Conservation (phyloP, 768 basidiomycete genomes). For the Mycena capillaripes region DNA sequence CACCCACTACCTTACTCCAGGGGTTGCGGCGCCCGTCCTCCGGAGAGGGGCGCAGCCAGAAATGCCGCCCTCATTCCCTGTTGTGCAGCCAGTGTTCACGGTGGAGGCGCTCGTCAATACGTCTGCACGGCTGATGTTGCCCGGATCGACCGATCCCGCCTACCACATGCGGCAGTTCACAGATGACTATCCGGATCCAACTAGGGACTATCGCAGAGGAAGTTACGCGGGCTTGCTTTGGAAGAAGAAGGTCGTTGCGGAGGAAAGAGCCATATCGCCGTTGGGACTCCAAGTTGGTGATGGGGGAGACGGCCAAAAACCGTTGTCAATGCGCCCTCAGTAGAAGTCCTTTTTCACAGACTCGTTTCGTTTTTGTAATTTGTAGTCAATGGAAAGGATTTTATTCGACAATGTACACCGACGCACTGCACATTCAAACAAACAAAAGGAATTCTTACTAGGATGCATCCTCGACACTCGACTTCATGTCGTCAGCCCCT, state of each 20-base stretch:
- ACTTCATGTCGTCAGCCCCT: conserved; percentile 18
- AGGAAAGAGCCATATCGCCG: conserved; percentile 19
- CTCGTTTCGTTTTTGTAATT: too few species aligned
- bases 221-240: conserved; percentile 24
- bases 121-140: conserved; percentile 12
- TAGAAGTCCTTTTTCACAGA: background rate
- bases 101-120: conserved; percentile 24
- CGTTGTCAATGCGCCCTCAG: background rate
- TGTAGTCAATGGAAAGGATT: too few species aligned
- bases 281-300: background rate
- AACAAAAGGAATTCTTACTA: too few species aligned
- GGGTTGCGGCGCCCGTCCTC: background rate
- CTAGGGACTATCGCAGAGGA: background rate
- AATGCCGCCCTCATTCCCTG: conserved; percentile 5
- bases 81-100: conserved; percentile 1
- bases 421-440: too few species aligned
- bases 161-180: background rate
- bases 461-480: too few species aligned
- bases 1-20: conserved; percentile 14
- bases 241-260: conserved; percentile 28
- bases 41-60: background rate
- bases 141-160: conserved; percentile 1
- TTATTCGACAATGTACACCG: too few species aligned
- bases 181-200: background rate
- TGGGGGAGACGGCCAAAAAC: background rate